Percentiles rank a stretch among this genome's conserved stretches.
These are phyloP conservation scores for Trypethelium eluteriae DNA, from an alignment of 495 filamentous ascomycete genomes.

Conservation along the genomic window DNA sequence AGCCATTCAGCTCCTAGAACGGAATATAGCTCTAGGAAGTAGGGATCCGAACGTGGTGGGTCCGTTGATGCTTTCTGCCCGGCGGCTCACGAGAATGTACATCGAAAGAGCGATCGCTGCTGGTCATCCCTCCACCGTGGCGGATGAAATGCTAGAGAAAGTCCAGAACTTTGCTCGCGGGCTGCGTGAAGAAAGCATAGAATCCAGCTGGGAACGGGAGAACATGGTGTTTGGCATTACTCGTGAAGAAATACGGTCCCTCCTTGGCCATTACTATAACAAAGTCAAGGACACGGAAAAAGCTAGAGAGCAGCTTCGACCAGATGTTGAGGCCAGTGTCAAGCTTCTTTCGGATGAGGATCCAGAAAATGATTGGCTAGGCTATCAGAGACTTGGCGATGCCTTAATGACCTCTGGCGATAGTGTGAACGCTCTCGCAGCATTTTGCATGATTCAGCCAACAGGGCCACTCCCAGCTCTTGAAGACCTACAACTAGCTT, in stretches of 20 bases:
- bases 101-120: background rate
- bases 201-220: background rate
- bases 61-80: background rate
- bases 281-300: background rate
- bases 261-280: background rate
- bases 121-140: background rate
- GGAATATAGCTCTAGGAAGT: background rate
- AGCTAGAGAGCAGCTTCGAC: background rate
- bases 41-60: background rate
- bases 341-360: background rate
- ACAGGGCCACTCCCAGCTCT: background rate
- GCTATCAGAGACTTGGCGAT: background rate
- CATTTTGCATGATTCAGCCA: background rate
- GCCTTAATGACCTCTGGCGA: background rate
- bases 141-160: background rate
- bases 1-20: background rate
- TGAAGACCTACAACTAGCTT: background rate
- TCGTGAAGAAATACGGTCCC: background rate
- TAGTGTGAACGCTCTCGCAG: background rate
- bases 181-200: background rate
- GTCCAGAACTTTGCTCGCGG: background rate
- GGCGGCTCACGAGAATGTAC: background rate
- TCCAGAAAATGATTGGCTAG: background rate
- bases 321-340: background rate
- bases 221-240: background rate